Evolutionary conservation across 2,329 filamentous ascomycete species (phyloP).

Genomic region (Beauveria varroae): DNA sequence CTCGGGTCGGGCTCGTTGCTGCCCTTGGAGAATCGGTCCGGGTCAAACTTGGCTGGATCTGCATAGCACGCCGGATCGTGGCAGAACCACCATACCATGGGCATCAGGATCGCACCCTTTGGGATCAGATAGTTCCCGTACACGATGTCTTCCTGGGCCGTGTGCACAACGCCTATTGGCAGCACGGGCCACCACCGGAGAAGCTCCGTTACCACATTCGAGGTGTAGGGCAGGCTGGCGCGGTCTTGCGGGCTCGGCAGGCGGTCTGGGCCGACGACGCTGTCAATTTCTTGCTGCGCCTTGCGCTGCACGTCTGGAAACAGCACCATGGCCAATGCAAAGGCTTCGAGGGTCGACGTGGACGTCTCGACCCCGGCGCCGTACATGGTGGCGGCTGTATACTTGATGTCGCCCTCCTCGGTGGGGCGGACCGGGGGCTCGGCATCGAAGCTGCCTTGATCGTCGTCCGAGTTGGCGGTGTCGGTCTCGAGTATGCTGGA

Average conservation of each 20-base stretch:
- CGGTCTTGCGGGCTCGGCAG: conserved; percentile 20
- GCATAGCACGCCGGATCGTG: conserved; percentile 63
- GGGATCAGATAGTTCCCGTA: conserved; percentile 21
- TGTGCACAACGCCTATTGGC: conserved; percentile 30
- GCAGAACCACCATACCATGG: conserved; percentile 30
- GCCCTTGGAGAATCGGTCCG: conserved; percentile 23
- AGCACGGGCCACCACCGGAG: conserved; percentile 25
- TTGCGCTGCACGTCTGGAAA: conserved; percentile 18
- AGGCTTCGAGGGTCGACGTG: conserved; percentile 6
- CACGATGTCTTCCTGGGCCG: conserved; percentile 23
- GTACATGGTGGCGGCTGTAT: conserved; percentile 15
- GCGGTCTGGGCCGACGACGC: conserved; percentile 21
- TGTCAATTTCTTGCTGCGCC: conserved; percentile 20
- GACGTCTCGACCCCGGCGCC: conserved; percentile 11
- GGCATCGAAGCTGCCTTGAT: not conserved
- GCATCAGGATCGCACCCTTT: conserved; percentile 19
- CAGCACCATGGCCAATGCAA: conserved; percentile 18
- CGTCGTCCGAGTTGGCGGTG: not conserved
- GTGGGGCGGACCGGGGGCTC: not conserved
- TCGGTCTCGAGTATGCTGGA: conserved; percentile 14
- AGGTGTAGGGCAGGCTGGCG: conserved; percentile 21
- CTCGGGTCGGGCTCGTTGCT: conserved; percentile 23
- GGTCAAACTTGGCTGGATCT: conserved; percentile 25
- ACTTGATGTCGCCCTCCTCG: conserved; percentile 13
- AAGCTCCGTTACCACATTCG: conserved; percentile 23